phyloP scores from a whole-genome alignment of 352 stramenopile species.

The Aphanomyces invadans region DNA sequence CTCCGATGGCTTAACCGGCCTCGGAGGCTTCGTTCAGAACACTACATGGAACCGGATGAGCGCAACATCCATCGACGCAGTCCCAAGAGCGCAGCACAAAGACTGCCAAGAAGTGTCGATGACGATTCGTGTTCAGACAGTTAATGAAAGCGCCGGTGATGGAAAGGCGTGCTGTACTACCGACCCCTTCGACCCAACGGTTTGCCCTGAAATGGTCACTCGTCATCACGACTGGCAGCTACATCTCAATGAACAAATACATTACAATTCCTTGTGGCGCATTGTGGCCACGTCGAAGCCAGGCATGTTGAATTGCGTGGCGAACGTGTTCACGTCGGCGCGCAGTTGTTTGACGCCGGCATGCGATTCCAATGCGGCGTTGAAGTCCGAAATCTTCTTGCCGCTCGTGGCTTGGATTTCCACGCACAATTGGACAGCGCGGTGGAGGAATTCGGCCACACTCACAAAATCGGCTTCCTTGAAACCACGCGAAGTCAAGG shows the following conservation, averaged over 20 bases:
- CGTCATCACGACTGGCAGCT: too few relatives aligned
- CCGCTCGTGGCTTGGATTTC: conserved; percentile 88
- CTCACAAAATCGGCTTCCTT: conserved; percentile 94
- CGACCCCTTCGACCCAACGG: neutral
- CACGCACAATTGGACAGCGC: conserved; percentile 89
- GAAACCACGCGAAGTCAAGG: conserved; percentile 95
- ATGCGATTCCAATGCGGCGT: conserved; percentile 77
- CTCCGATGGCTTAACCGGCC: too few relatives aligned
- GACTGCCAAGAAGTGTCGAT: too few relatives aligned
- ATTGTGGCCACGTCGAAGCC: conserved; percentile 89
- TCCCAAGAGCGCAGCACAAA: too few relatives aligned
- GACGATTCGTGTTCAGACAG: too few relatives aligned
- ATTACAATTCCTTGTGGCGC: conserved; percentile 63
- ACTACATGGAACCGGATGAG: too few relatives aligned
- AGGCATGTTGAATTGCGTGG: conserved; percentile 93
- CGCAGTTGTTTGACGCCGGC: conserved; percentile 84
- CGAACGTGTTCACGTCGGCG: conserved; percentile 90
- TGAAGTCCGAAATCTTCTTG: conserved; percentile 92
- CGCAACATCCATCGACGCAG: too few relatives aligned
- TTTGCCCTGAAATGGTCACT: neutral
- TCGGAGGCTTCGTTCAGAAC: too few relatives aligned
- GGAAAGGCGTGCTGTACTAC: neutral
- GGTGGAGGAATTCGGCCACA: conserved; percentile 94
- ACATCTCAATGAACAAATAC: too few relatives aligned
- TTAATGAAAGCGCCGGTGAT: neutral